Base-by-base conservation (phyloP, 2,329 filamentous ascomycete species). In the Clarireedia sp. region DNA sequence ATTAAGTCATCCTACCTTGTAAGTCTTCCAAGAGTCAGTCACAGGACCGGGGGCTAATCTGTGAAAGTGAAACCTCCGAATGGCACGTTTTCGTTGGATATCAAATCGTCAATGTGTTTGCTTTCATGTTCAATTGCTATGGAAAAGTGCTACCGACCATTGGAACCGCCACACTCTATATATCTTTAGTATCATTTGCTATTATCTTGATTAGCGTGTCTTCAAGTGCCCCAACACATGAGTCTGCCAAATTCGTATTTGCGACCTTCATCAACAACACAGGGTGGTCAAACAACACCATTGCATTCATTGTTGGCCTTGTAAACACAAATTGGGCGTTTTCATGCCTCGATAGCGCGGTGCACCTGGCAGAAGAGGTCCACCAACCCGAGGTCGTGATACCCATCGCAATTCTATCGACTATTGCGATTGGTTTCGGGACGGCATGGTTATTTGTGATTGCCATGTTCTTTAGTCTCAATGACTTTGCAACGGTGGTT, bases 211-310 rank as follows among this genome's bases (percentile, higher is more conserved):
- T 50, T 54, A n/a, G 7, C 7, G 45, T 54, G 16, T 37, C 52
- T 33, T 50, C 37, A 10, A 24, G 38, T 41, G 52, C 52, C 45
- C 52, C 52, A 50, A 36, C 52, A 3, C 53, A 55, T 38, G 52
- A 54, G 38, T 23, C 46, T 37, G 36, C 41, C 2, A 50, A 53
- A n/a, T 51, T 47, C 6, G 54, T 57, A 36, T 57, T 58, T 17
- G 50, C 48, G 24, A 58, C 57, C n/a, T 58, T 58, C 46, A 46
- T 46, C 23, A 57, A 58, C 33, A 41, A 45, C 23, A 56, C 54
- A 12, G 54, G 50, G 8, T 58, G 57, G 57, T 17, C 54, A 16
- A 58, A 23, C 14, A 52, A 53, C 17, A 48, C 48, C 21, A 33
- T 58, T 14, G 48, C 57, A 7, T 58, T 58, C 23, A 24, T 56